Base-by-base conservation (phyloP, 2,329 filamentous ascomycete species). In the Phyllosticta citrichinensis region DNA sequence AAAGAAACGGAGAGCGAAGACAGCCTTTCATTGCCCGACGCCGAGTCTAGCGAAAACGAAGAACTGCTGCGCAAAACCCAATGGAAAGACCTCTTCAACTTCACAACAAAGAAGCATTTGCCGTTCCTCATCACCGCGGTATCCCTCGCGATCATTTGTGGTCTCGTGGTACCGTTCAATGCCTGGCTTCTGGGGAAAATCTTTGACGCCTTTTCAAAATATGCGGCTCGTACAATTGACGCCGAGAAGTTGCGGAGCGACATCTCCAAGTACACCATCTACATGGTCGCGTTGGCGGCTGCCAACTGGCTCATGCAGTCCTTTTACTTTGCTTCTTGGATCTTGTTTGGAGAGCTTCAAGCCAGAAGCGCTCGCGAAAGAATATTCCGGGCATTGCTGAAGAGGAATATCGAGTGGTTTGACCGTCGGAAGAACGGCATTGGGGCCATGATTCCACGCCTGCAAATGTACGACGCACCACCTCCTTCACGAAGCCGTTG, bases 321-420 rank as follows among this genome's bases (percentile, higher is more conserved):
- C 2, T 69, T 80, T 1, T 88, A 90, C 66, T 86, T 91, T 66
- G 79, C 80, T 1, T 72, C 83, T 0, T 97, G 92, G 85, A 77
- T 93, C 30, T 70, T 82, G 0, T 94, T 94, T 71, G 89, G 92
- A 14, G 92, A 97, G 72, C 68, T 90, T 2, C 90, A 96, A 65
- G 90, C 88, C 0, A 82, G 81, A 33, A 82, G 75, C 55, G 85
- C 85, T 6, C 82, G 91, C 5, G 76, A 80, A 17, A 76, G 75
- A 5, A 74, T 94, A 2, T 96, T 96, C 68, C 67, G 76, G 1
- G 81, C 81, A 2, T 75, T 97, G 40, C 70, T 96, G n/a, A 74
- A 77, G 5, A 90, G 87, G 68, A 84, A 93, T 12, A 83, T 94
- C 69, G 79, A 81, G 54, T 97, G 92, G 91, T 96, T 89, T 68